Base-by-base conservation (phyloP, 495 filamentous ascomycete genomes). In the Aspergillus mulundensis region DNA sequence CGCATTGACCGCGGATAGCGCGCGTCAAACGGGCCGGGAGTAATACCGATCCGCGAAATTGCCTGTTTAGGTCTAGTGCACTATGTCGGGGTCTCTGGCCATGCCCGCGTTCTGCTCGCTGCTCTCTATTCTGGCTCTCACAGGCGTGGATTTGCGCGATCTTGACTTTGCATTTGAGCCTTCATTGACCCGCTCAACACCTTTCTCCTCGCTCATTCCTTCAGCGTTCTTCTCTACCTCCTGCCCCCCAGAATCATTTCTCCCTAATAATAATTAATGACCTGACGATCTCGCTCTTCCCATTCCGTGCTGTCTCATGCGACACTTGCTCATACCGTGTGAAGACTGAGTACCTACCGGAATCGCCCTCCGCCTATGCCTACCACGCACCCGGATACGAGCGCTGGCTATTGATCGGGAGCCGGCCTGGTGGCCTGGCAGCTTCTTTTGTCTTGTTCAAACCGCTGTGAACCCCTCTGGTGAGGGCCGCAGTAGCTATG, bases 201-300 rank as follows among this genome's bases (percentile, higher is more conserved):
- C 20, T 65, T 63, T 23, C 70, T 65, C 25, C 60, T 62, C 58
- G 57, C 54, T 67, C 57, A 49, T 52, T 60, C 80, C 65, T 28
- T 24, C 66, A 65, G 42, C 71, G 72, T 57, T 75, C 8, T 73
- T 28, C 50, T 38, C 38, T 60, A 42, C 56, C 57, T 43, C 56
- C 79, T 59, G 77, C 73, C 89, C 93, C 64, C 85, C 75, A 58
- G 71, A 55, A 90, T 91, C 72, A 89, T 82, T 66, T 90, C 25
- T 15, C 7, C 23, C 40, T 34, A 10, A 15, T 44, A 36, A 53
- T 23, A 42, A 47, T 64, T 63, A 67, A 74, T 73, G 72, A 70
- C 67, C 68, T 75, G 60, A 76, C 67, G 71, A 68, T 49, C 53
- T 32, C 28, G 25, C 50, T 39, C 24, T 30, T 18, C 42, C 51